Base-by-base conservation (phyloP, 164 flowering plant species). In the Paratinospora sagittata region DNA sequence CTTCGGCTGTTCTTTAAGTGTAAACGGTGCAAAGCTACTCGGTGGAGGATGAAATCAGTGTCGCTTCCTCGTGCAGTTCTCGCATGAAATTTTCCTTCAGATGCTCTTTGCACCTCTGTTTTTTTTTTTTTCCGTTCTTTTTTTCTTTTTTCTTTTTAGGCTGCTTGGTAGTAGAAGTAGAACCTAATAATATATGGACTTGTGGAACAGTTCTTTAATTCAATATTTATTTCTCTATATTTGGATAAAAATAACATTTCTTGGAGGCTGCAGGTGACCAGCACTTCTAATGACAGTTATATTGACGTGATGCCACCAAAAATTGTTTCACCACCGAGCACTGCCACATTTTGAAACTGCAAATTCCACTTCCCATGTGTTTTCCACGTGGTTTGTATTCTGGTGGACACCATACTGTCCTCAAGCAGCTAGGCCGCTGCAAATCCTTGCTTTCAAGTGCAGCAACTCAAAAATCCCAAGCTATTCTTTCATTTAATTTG, bases 11-110 rank as follows among this genome's bases (percentile, higher is more conserved):
- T 71, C 27, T 55, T 76, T 58, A 82, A 68, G 74, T 82, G 85
- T 71, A 81, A 85, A 75, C 81, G 84, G 71, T 93, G 92, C 82
- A 89, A 78, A 71, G 85, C 88, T 55, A 84, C 92, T 24, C 83
- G 86, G 78, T 74, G 81, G n/a, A 88, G 75, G 84, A 91, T 93
- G 84, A 90, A 83, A 78, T 30, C 57, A 17, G 41, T 69, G 27
- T 19, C 23, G 8, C 16, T 64, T 61, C 23, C 8, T 55, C 30
- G 13, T n/a, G 33, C 74, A 68, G 74, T 68, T 74, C 61, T 72
- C 41, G 75, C 58, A 6, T 73, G 67, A 73, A 37, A 27, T 41
- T 70, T 41, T 27, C 8, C 45, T 49, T 55, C 39, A 10, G 24
- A 4, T 49, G 39, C 52, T 9, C 47, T 3, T 0, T 26, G 3